Percentiles rank a stretch among this genome's conserved stretches.
These are phyloP conservation scores for Lyophyllum semitale DNA, from an alignment of 768 basidiomycete species.

Conservation along the genomic window DNA sequence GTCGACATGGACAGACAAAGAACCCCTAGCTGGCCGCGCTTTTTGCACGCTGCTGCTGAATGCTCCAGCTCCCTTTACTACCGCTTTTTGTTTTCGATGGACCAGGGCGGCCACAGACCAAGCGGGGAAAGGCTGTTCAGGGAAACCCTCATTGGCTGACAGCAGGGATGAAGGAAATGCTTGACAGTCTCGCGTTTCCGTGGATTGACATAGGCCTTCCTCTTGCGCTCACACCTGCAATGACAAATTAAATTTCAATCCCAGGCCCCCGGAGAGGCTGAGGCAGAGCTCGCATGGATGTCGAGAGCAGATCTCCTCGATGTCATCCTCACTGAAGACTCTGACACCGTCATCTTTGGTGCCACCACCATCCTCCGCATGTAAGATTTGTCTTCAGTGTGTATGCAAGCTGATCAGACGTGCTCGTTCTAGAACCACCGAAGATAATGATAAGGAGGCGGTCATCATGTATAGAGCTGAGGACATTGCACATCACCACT, in stretches of 20 bases:
- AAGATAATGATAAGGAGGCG: neutral
- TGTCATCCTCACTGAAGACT: neutral
- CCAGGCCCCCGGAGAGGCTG: conserved; percentile 6
- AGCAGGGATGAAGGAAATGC: neutral
- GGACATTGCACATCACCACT: too few species aligned
- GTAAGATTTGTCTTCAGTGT: neutral
- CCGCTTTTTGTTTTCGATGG: neutral
- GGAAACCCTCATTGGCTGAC: neutral
- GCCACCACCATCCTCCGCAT: neutral
- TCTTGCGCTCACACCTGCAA: neutral
- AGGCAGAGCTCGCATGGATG: conserved; percentile 4
- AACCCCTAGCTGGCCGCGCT: neutral
- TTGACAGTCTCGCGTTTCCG: neutral
- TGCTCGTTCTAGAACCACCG: neutral
- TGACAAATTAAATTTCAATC: neutral
- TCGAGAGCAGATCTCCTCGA: neutral
- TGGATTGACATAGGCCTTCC: neutral
- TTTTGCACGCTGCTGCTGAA: neutral
- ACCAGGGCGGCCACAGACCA: neutral
- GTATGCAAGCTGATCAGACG: neutral
- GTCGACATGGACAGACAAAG: too few species aligned
- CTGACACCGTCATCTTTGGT: conserved; percentile 4
- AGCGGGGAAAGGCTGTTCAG: too few species aligned
- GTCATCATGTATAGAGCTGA: too few species aligned
- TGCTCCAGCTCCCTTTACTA: neutral